Base-by-base conservation (phyloP, 768 basidiomycete genomes). In the Brasilioporus rufonigricans region DNA sequence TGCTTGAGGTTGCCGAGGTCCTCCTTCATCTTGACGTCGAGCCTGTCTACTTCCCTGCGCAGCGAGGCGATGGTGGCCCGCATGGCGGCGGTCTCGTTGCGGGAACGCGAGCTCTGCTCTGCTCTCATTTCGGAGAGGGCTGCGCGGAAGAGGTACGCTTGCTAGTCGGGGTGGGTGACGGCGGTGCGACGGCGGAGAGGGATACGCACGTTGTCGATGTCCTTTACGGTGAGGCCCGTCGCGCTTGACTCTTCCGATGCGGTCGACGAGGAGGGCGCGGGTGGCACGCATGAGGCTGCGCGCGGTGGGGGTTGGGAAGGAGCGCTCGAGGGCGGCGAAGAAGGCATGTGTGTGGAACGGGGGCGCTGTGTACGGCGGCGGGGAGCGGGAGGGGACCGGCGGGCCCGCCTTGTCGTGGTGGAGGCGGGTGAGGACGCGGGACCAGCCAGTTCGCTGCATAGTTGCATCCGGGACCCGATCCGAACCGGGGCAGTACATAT, bases 111-210 rank as follows among this genome's bases (percentile, higher is more conserved):
- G 5, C 87, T 86, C 27, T 92, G 81, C 66, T 97, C 95, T 5
- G 90, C 88, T 19, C 92, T 81, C 44, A 96, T 76, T 68, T 98
- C 94, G 2, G 91, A 91, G 35, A 98, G 71, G 0, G 96, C 97
- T 19, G 97, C 97, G 44, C 87, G 85, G 72, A 97, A 97, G 31
- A 98, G 77, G 70, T 98, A 98, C 18, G 94, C 94, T 86, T 95
- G 91, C 93, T 97, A 64, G 3, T 21, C 31, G 27, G 23, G 0
- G 44, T 50, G 21, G 36, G 52, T 40, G 41, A 48, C 1, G 27
- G n/a, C n/a, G 24, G 7, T 4, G 40, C n/a, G 32, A 1, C 0
- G 10, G 21, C 1, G 16, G 32, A 18, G 38, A 27, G 0, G 21
- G 13, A 39, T 9, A 65, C 87, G 50, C 68, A 91, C 91, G 68